Percentiles rank a stretch among this genome's conserved stretches.
Evolutionary conservation across 1,284 basidiomycete species (phyloP).

Genomic region (Ceratobasidium sp.): DNA sequence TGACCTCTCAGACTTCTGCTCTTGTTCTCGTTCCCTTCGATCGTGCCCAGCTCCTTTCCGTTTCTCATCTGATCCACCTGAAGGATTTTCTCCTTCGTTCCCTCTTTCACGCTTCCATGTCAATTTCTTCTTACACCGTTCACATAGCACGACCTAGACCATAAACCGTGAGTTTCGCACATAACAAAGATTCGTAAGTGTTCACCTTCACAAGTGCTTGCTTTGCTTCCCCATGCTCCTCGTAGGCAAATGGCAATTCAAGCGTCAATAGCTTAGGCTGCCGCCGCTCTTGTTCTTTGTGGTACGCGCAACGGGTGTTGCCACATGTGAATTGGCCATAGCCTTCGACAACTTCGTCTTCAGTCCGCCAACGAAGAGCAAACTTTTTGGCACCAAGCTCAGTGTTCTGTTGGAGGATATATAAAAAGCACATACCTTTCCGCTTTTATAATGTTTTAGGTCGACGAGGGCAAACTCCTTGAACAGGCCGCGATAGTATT

Average conservation of each 20-base stretch:
- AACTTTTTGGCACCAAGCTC: slow-evolving; percentile 61
- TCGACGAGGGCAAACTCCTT: slow-evolving; percentile 93
- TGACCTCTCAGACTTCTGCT: slow-evolving; percentile 23
- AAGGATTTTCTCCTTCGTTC: slow-evolving; percentile 51
- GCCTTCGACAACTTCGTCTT: slow-evolving; percentile 84
- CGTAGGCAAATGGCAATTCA: slow-evolving; percentile 89
- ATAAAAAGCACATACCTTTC: slow-evolving; percentile 66
- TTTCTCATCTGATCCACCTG: slow-evolving; percentile 41
- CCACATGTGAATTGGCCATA: slow-evolving; percentile 87
- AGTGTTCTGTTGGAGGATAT: not conserved
- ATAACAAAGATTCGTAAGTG: not conserved
- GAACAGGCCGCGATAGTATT: slow-evolving; percentile 87
- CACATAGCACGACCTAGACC: slow-evolving; percentile 73
- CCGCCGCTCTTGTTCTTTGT: slow-evolving; percentile 53
- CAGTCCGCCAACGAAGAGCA: slow-evolving; percentile 90
- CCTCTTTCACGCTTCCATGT: slow-evolving; percentile 80
- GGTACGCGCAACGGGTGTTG: slow-evolving; percentile 82
- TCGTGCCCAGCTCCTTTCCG: slow-evolving; percentile 13
- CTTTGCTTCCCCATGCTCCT: slow-evolving; percentile 78
- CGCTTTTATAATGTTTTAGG: slow-evolving; percentile 92
- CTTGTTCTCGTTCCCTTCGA: slow-evolving; percentile 21
- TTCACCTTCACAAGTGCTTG: slow-evolving; percentile 79
- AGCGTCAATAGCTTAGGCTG: slow-evolving; percentile 67
- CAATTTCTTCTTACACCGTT: slow-evolving; percentile 80
- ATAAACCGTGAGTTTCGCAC: not conserved